Percentiles rank a stretch among this genome's conserved stretches.
These are phyloP conservation scores for Nyctanthes arbortristis DNA, from an alignment of 257 asterid genomes.

Conservation along the genomic window DNA sequence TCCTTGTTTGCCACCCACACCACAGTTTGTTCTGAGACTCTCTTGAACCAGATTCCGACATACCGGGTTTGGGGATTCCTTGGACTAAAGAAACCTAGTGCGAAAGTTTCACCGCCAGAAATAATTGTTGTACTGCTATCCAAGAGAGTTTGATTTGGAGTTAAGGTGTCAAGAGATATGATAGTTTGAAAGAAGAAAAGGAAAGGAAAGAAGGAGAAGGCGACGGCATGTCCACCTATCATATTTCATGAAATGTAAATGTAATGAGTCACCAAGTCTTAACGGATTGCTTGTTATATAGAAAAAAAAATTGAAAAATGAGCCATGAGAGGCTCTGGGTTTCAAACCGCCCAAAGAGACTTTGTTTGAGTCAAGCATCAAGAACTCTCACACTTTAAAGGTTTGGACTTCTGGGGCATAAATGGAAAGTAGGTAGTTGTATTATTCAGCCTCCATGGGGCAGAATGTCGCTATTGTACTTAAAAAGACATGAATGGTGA, in stretches of 20 bases:
- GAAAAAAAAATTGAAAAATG: neutral
- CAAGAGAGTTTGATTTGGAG: slow-evolving; percentile 18
- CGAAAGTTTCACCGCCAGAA: slow-evolving; percentile 16
- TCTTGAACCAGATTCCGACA: slow-evolving; percentile 40
- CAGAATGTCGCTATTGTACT: no score
- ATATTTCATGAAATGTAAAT: slow-evolving; percentile 7
- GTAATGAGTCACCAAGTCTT: neutral
- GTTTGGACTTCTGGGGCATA: no score
- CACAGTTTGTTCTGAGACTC: slow-evolving; percentile 31
- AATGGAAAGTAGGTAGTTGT: no score
- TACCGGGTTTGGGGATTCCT: slow-evolving; percentile 25
- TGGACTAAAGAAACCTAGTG: slow-evolving; percentile 42
- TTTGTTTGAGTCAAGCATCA: no score
- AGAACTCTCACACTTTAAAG: no score
- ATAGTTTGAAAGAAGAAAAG: neutral
- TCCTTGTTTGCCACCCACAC: slow-evolving; percentile 55
- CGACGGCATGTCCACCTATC: no score
- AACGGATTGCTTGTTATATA: neutral
- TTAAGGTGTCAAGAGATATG: slow-evolving; percentile 10
- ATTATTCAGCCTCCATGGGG: no score
- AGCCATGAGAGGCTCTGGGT: neutral
- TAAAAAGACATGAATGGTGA: no score
- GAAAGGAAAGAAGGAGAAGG: neutral
- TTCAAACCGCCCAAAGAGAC: no score
- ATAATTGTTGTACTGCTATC: slow-evolving; percentile 22